Evolutionary conservation across 2,329 filamentous ascomycete species (phyloP).

Genomic region (Stachybotrys echinatus): DNA sequence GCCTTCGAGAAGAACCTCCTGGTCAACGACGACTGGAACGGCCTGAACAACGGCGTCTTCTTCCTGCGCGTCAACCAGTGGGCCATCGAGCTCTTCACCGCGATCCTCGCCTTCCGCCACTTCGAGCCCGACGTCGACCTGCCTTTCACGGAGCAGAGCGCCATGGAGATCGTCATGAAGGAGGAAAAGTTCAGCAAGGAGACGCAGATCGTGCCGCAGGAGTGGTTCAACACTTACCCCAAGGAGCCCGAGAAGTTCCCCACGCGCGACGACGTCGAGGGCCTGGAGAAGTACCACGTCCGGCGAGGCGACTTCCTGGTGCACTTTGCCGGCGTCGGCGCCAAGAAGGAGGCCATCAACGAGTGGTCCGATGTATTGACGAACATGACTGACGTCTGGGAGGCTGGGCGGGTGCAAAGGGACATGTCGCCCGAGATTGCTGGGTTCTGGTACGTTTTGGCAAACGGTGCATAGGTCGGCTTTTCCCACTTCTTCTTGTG

Average conservation of each 20-base stretch:
- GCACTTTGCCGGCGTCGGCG: slow-evolving; percentile 9
- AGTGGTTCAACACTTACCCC: slow-evolving; percentile 13
- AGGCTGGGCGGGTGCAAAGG: neutral
- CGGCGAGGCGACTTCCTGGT: slow-evolving; percentile 11
- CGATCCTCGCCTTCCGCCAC: slow-evolving; percentile 9
- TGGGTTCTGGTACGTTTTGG: neutral
- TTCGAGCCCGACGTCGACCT: slow-evolving; percentile 8
- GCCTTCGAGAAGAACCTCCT: slow-evolving; percentile 6
- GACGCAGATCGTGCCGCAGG: slow-evolving; percentile 8
- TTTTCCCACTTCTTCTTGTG: no score
- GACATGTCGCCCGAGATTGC: neutral
- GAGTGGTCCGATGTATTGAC: neutral
- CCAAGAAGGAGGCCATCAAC: slow-evolving; percentile 1
- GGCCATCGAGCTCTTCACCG: slow-evolving; percentile 11
- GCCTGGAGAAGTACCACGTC: slow-evolving; percentile 1
- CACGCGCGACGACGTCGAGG: neutral
- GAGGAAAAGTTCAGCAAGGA: slow-evolving; percentile 5
- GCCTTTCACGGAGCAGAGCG: slow-evolving; percentile 10
- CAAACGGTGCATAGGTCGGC: no score
- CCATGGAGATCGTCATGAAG: slow-evolving; percentile 10
- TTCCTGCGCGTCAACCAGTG: slow-evolving; percentile 9
- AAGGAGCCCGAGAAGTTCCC: no score
- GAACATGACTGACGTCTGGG: neutral
- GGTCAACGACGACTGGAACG: slow-evolving; percentile 9
- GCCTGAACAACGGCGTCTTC: slow-evolving; percentile 14